phyloP scores from a whole-genome alignment of 1,284 basidiomycete species.

The Leccinum fallax region DNA sequence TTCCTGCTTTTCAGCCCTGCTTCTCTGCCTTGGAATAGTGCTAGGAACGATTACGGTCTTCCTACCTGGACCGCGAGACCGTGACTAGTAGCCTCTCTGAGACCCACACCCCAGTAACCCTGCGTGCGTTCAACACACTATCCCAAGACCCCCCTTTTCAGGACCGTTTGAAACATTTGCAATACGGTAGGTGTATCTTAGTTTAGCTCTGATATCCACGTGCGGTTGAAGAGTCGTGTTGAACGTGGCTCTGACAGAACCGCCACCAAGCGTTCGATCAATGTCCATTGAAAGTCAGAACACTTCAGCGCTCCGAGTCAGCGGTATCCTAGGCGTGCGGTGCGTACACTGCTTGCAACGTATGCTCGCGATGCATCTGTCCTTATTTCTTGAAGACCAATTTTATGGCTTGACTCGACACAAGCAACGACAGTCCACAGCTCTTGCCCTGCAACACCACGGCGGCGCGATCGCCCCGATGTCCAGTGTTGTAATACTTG shows the following conservation, averaged over 20 bases:
- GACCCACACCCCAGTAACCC: neutral
- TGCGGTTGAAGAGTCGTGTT: neutral
- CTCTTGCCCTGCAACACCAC: neutral
- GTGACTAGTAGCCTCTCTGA: neutral
- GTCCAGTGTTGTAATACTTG: neutral
- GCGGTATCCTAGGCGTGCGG: neutral
- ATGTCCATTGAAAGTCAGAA: neutral
- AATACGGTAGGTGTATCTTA: neutral
- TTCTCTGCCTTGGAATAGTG: neutral
- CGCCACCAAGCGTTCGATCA: neutral
- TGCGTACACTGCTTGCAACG: too few relatives aligned
- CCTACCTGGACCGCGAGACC: neutral
- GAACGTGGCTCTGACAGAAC: neutral
- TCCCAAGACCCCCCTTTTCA: neutral
- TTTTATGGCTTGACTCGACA: too few relatives aligned
- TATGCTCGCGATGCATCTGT: too few relatives aligned
- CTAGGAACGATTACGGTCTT: too few relatives aligned
- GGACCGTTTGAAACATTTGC: neutral
- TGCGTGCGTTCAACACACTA: neutral
- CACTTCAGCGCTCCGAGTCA: neutral
- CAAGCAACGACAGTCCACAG: neutral
- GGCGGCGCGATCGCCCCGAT: neutral
- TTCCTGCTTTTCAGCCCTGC: too few relatives aligned
- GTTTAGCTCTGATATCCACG: neutral
- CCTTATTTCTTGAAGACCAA: too few relatives aligned